Evolutionary conservation across 2,329 filamentous ascomycete genomes (phyloP).

Genomic region (Aaosphaeria arxii): DNA sequence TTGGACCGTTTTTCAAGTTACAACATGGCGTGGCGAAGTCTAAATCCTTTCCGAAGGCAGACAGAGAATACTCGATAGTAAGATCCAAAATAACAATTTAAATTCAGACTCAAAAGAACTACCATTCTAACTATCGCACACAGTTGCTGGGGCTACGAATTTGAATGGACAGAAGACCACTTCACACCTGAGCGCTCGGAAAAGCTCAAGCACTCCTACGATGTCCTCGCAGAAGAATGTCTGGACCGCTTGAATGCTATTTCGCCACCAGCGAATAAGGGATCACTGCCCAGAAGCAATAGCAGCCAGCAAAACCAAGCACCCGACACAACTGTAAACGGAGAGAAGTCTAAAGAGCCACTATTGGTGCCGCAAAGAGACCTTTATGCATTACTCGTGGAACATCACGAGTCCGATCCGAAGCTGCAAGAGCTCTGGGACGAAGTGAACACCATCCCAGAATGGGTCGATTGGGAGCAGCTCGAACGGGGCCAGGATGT

Average conservation of each 20-base stretch:
- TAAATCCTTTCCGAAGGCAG: slow-evolving; percentile 40
- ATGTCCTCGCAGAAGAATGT: slow-evolving; percentile 65
- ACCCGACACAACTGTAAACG: slow-evolving; percentile 15
- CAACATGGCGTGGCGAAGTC: slow-evolving; percentile 38
- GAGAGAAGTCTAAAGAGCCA: slow-evolving; percentile 28
- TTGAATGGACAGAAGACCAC: slow-evolving; percentile 67
- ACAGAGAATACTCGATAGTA: slow-evolving; percentile 45
- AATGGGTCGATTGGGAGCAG: slow-evolving; percentile 77
- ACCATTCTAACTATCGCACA: background rate
- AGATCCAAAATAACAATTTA: slow-evolving; percentile 10
- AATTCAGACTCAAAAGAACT: slow-evolving; percentile 6
- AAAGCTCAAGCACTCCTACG: slow-evolving; percentile 64
- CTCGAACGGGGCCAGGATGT: slow-evolving; percentile 71
- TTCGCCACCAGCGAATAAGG: slow-evolving; percentile 44
- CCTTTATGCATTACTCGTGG: slow-evolving; percentile 60
- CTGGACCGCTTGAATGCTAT: slow-evolving; percentile 63
- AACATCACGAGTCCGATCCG: slow-evolving; percentile 57
- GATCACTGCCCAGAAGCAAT: slow-evolving; percentile 38
- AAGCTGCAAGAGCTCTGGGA: slow-evolving; percentile 60
- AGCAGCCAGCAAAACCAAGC: slow-evolving; percentile 24
- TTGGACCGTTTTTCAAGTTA: background rate
- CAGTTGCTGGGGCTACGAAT: slow-evolving; percentile 63
- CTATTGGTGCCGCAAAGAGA: slow-evolving; percentile 49
- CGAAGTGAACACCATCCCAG: slow-evolving; percentile 64
- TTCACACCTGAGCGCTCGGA: slow-evolving; percentile 57